Evolutionary conservation across 2,329 filamentous ascomycete genomes (phyloP).

Genomic region (Aureobasidium zeae): DNA sequence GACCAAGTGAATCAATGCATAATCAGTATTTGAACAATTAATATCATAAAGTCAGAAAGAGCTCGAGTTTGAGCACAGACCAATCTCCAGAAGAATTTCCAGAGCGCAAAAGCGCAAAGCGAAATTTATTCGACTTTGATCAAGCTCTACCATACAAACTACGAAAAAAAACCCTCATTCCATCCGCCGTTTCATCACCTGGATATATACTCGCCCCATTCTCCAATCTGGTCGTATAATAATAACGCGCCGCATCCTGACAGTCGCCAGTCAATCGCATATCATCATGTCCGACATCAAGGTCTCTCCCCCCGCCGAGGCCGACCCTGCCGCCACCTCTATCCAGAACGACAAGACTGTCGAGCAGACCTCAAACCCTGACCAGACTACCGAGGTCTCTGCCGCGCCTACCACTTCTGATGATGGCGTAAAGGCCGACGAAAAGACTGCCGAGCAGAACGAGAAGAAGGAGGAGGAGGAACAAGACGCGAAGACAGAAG

Average conservation of each 20-base stretch:
- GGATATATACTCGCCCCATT: too few species aligned
- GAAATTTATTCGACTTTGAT: too few species aligned
- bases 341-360: slow-evolving; percentile 16
- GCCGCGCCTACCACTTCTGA: slow-evolving; percentile 17
- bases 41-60: too few species aligned
- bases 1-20: too few species aligned
- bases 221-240: neutral
- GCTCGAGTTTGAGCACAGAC: too few species aligned
- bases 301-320: slow-evolving; percentile 9
- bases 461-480: slow-evolving; percentile 10
- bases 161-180: too few species aligned
- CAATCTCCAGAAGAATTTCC: too few species aligned
- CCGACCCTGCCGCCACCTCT: slow-evolving; percentile 16
- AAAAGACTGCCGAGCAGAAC: slow-evolving; percentile 15
- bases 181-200: too few species aligned
- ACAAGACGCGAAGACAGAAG: slow-evolving; percentile 4
- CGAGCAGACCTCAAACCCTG: slow-evolving; percentile 14
- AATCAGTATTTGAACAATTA: too few species aligned
- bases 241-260: neutral
- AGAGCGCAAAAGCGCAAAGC: too few species aligned
- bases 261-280: neutral
- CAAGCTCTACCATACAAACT: too few species aligned
- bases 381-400: slow-evolving; percentile 13
- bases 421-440: slow-evolving; percentile 15
- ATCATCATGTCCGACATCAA: slow-evolving; percentile 15